phyloP scores from a whole-genome alignment of 148 eudicot genomes.

The Chenopodium formosanum region DNA sequence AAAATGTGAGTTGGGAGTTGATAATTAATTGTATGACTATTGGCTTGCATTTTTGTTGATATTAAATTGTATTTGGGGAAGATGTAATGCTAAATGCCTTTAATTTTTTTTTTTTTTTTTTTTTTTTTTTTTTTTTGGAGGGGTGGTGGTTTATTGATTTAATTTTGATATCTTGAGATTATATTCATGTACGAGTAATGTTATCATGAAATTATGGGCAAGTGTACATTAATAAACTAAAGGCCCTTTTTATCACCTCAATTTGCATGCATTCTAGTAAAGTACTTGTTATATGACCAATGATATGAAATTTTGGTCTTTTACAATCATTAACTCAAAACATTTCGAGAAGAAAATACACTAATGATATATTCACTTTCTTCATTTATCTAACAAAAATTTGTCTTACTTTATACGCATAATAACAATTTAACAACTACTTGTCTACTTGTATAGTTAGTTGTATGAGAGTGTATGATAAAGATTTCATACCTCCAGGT shows the following conservation, averaged over 20 bases:
- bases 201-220: background rate
- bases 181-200: background rate
- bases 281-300: too few species aligned
- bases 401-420: too few species aligned
- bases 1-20: background rate
- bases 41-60: slow-evolving; percentile 14
- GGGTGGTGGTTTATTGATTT: background rate
- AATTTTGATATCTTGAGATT: background rate
- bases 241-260: background rate
- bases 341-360: too few species aligned
- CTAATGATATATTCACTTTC: too few species aligned
- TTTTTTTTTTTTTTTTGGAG: background rate
- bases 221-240: background rate
- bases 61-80: background rate
- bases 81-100: background rate
- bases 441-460: too few species aligned
- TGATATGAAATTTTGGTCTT: too few species aligned
- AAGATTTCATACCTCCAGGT: too few species aligned
- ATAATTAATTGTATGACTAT: background rate
- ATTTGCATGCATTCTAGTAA: too few species aligned
- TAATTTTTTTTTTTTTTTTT: background rate
- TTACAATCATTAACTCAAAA: too few species aligned
- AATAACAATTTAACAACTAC: too few species aligned
- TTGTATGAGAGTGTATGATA: too few species aligned
- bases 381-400: too few species aligned